Conservation (phyloP, 371 early-diverging fungal genomes). For the Syncephalastrum racemosum region DNA sequence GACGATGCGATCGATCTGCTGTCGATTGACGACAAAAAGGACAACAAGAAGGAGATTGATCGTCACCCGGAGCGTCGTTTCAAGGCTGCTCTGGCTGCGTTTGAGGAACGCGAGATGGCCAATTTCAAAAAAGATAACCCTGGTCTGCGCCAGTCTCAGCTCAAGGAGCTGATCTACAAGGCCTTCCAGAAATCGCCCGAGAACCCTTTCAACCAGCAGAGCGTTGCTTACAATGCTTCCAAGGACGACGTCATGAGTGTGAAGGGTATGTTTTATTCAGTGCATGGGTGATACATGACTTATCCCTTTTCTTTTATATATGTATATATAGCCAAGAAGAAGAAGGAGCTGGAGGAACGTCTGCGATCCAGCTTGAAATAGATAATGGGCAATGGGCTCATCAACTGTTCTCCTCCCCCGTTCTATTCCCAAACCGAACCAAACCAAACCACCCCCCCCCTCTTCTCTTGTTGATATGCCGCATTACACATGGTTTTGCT, state of each 20-base stretch:
- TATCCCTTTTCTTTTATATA: no score
- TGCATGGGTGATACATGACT: no score
- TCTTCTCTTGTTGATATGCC: no score
- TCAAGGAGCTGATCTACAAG: constrained; percentile 76
- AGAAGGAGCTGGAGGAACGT: no score
- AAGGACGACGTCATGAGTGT: constrained; percentile 51
- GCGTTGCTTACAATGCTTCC: constrained; percentile 71
- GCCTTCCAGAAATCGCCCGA: constrained; percentile 82
- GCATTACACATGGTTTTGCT: no score
- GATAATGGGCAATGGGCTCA: no score
- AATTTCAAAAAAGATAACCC: constrained; percentile 70
- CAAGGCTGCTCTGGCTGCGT: constrained; percentile 77
- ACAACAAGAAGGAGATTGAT: constrained; percentile 61
- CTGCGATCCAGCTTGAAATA: no score
- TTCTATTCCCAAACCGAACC: no score
- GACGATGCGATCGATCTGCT: constrained; percentile 81
- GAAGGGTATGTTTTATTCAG: constrained; percentile 27
- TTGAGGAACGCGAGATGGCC: constrained; percentile 61
- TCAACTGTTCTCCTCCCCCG: no score
- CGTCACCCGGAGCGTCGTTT: constrained; percentile 85
- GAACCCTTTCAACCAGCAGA: constrained; percentile 83
- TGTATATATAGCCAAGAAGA: no score
- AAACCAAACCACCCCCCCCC: no score
- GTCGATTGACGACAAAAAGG: constrained; percentile 28
- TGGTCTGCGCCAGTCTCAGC: constrained; percentile 72